These are phyloP conservation scores for Microdochium paspali DNA, from an alignment of 2,329 filamentous ascomycete species.

Conservation along the genomic window DNA sequence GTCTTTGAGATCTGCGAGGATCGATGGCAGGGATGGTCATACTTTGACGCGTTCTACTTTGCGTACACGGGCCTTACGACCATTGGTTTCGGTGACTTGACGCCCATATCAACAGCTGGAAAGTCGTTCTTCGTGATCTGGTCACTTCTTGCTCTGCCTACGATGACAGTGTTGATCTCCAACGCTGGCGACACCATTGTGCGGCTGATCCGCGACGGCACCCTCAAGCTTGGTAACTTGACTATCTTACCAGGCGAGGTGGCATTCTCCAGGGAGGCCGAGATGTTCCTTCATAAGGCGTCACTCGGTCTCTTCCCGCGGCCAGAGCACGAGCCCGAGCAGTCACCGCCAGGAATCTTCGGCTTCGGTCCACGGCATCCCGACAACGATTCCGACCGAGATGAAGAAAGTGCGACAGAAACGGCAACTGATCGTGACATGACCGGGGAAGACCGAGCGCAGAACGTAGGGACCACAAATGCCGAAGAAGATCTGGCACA, in stretches of 20 bases:
- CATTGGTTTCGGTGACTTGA: slow-evolving; percentile 77
- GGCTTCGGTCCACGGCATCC: slow-evolving; percentile 18
- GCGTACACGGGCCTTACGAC: slow-evolving; percentile 76
- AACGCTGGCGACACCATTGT: slow-evolving; percentile 82
- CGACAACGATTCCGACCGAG: slow-evolving; percentile 7
- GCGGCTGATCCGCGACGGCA: slow-evolving; percentile 44
- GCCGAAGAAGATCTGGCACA: slow-evolving; percentile 22
- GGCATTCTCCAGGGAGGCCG: slow-evolving; percentile 34
- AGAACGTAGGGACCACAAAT: slow-evolving; percentile 9
- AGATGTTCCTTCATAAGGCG: slow-evolving; percentile 29
- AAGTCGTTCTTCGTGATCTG: slow-evolving; percentile 90
- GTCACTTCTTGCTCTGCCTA: slow-evolving; percentile 77
- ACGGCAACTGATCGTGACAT: slow-evolving; percentile 7
- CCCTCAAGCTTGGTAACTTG: slow-evolving; percentile 45
- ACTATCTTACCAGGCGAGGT: slow-evolving; percentile 52
- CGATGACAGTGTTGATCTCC: slow-evolving; percentile 77
- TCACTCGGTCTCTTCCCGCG: slow-evolving; percentile 33
- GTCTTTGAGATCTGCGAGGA: slow-evolving; percentile 54
- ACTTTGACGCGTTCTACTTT: slow-evolving; percentile 80
- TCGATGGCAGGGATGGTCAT: slow-evolving; percentile 53
- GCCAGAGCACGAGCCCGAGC: slow-evolving; percentile 23
- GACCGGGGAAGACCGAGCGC: slow-evolving; percentile 10
- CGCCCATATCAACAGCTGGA: slow-evolving; percentile 67
- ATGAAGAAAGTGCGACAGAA: slow-evolving; percentile 11
- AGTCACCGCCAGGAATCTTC: slow-evolving; percentile 30